Evolutionary conservation across 2,329 filamentous ascomycete species (phyloP).

Genomic region (Cladosporium sphaerospermum): DNA sequence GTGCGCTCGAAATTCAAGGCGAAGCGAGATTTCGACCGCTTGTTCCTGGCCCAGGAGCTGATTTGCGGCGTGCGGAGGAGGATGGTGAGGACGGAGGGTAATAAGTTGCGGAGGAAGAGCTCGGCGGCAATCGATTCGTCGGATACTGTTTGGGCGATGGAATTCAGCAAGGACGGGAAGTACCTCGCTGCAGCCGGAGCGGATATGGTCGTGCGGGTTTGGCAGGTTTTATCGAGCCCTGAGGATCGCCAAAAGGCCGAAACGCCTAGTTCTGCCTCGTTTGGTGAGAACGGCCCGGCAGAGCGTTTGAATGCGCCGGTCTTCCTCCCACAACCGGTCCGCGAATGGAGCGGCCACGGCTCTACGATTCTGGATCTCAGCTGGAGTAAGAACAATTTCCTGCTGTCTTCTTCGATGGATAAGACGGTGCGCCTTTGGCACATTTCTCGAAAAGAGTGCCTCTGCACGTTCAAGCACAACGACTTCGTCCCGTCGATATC

Average conservation of each 20-base stretch:
- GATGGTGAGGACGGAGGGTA: slow-evolving; percentile 17
- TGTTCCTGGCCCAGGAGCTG: slow-evolving; percentile 93
- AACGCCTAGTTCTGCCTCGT: slow-evolving; percentile 25
- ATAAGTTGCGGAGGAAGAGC: slow-evolving; percentile 35
- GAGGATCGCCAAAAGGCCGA: slow-evolving; percentile 67
- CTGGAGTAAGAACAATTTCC: slow-evolving; percentile 99
- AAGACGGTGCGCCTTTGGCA: slow-evolving; percentile 96
- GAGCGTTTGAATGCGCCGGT: slow-evolving; percentile 76
- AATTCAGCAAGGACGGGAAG: slow-evolving; percentile 86
- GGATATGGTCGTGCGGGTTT: slow-evolving; percentile 78
- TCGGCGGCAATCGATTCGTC: slow-evolving; percentile 30
- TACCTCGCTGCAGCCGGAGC: slow-evolving; percentile 90
- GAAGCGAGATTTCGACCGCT: slow-evolving; percentile 69
- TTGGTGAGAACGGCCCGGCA: slow-evolving; percentile 35
- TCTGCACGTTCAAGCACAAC: slow-evolving; percentile 90
- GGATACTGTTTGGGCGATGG: slow-evolving; percentile 77
- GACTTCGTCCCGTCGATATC: slow-evolving; percentile 93
- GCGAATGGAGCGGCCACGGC: slow-evolving; percentile 77
- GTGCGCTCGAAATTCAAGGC: slow-evolving; percentile 77
- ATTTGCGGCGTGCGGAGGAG: slow-evolving; percentile 16
- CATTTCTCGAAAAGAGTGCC: slow-evolving; percentile 72
- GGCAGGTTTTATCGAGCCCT: slow-evolving; percentile 75
- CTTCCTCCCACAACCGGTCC: slow-evolving; percentile 70
- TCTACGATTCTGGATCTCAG: slow-evolving; percentile 84
- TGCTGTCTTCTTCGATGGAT: slow-evolving; percentile 95